Percentiles rank a stretch among this genome's conserved stretches.
These are phyloP conservation scores for Colletotrichum godetiae DNA, from an alignment of 2,329 filamentous ascomycete species.

Conservation along the genomic window DNA sequence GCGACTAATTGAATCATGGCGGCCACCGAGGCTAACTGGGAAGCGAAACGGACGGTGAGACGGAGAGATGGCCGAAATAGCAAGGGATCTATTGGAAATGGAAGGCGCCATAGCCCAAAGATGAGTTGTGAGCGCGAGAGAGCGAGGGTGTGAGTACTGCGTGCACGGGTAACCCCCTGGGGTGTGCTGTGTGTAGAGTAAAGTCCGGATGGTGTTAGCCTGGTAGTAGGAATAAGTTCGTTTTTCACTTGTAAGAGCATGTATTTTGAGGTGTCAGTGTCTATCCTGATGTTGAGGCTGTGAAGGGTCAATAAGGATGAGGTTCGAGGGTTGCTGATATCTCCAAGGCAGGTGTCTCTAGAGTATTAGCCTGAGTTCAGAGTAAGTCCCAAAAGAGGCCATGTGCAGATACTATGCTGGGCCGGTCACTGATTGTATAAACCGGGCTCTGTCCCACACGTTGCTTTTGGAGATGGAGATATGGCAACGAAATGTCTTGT, in stretches of 20 bases:
- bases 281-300: too few relatives aligned
- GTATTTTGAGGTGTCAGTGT: too few relatives aligned
- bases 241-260: too few relatives aligned
- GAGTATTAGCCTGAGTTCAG: too few relatives aligned
- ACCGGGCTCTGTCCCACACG: not conserved
- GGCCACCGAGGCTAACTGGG: not conserved
- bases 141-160: not conserved
- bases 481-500: not conserved
- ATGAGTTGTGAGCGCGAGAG: not conserved
- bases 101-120: not conserved
- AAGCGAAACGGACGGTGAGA: constrained; percentile 3
- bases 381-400: not conserved
- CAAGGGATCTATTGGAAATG: not conserved
- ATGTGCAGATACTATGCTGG: not conserved
- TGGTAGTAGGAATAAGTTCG: too few relatives aligned
- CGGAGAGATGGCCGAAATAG: not conserved
- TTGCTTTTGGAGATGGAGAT: not conserved
- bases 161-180: too few relatives aligned
- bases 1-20: not conserved
- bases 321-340: too few relatives aligned
- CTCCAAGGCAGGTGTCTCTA: too few relatives aligned
- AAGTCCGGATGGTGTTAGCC: too few relatives aligned
- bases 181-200: not conserved
- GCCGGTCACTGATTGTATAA: not conserved
- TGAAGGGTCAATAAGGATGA: too few relatives aligned